A percentile compares a stretch with the other conserved stretches of the same genome.
phyloP scores from a whole-genome alignment of 805 yeast genomes.

The Wickerhamiella sorbophila region DNA sequence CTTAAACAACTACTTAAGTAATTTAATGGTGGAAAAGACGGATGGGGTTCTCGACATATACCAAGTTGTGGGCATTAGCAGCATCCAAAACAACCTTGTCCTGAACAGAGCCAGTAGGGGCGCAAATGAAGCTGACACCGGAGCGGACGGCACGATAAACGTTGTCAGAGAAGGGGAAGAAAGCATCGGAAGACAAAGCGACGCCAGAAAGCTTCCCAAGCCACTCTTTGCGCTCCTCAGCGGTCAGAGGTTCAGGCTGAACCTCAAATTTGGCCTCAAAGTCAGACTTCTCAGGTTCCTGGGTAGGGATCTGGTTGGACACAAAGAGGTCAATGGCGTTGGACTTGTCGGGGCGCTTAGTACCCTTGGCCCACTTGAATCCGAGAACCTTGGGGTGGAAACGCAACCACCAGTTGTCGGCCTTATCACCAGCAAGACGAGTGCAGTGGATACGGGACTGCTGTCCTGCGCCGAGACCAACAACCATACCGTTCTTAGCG shows the following conservation, averaged over 20 bases:
- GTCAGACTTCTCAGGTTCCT: constrained; percentile 86
- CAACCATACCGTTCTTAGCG: constrained; percentile 98
- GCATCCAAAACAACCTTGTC: constrained; percentile 93
- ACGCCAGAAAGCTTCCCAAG: constrained; percentile 63
- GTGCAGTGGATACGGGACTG: constrained; percentile 99
- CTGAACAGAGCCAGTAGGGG: constrained; percentile 96
- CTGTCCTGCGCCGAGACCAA: constrained; percentile 99
- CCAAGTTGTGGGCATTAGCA: constrained; percentile 80
- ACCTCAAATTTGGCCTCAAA: constrained; percentile 78
- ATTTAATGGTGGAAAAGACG: constrained; percentile 91
- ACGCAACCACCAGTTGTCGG: constrained; percentile 99
- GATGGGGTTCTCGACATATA: constrained; percentile 92
- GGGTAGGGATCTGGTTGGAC: constrained; percentile 76
- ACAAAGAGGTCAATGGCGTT: constrained; percentile 94
- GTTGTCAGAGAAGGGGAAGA: constrained; percentile 99
- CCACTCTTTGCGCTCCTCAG: constrained; percentile 81
- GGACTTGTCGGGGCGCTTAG: constrained; percentile 95
- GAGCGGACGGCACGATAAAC: constrained; percentile 94
- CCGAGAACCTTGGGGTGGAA: constrained; percentile 91
- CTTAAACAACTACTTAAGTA: not conserved
- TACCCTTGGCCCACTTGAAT: constrained; percentile 96
- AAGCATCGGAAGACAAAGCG: constrained; percentile 91
- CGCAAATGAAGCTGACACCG: constrained; percentile 92
- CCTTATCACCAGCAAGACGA: constrained; percentile 97
- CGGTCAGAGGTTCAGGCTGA: constrained; percentile 71